Conservation (phyloP, 202 grass and related monocot species). For the Elaeis oleifera region DNA sequence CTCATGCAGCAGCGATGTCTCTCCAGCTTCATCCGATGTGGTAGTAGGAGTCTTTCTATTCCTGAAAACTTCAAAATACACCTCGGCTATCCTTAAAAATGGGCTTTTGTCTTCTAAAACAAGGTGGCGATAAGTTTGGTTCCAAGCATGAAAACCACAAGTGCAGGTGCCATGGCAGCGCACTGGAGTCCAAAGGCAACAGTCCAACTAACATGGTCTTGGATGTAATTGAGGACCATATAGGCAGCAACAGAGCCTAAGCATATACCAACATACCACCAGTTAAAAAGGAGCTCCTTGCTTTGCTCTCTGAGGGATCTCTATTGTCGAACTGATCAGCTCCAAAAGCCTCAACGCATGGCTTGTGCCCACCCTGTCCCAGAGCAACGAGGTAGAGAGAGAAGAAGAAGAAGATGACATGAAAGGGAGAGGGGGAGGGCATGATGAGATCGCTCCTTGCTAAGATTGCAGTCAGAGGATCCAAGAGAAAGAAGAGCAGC, state of each 20-base stretch:
- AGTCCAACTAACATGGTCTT: conserved; percentile 5
- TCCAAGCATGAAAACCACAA: neutral
- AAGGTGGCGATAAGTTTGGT: conserved; percentile 9
- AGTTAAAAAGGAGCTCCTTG: no score
- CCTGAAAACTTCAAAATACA: neutral
- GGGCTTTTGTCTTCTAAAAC: neutral
- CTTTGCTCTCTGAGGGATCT: no score
- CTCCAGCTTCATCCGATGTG: conserved; percentile 11
- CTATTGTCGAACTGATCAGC: no score
- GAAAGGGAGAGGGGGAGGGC: neutral
- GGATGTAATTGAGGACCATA: neutral
- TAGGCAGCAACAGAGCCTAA: no score
- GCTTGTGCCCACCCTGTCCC: no score
- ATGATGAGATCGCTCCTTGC: neutral
- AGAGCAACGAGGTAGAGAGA: no score
- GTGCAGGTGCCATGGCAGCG: neutral
- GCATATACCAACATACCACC: no score
- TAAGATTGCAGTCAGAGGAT: neutral
- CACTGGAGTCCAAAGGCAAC: conserved; percentile 7
- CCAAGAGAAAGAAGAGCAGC: neutral
- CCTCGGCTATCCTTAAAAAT: neutral
- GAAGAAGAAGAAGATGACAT: no score
- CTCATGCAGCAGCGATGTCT: conserved; percentile 17
- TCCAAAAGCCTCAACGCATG: no score
- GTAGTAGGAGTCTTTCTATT: conserved; percentile 15